These are phyloP conservation scores for Letharia lupina DNA, from an alignment of 495 filamentous ascomycete genomes.

Conservation along the genomic window DNA sequence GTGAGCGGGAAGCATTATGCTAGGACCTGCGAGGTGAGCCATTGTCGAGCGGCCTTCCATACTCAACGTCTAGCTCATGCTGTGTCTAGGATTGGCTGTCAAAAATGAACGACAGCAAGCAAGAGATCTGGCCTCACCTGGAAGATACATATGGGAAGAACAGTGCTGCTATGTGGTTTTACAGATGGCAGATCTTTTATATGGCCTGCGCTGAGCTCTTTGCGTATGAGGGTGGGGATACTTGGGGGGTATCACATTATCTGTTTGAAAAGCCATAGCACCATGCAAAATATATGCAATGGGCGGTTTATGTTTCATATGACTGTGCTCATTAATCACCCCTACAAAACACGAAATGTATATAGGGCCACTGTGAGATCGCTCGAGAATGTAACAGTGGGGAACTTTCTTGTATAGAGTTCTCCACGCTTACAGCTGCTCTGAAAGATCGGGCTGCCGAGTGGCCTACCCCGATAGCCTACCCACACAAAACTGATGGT, in stretches of 20 bases:
- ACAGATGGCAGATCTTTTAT: constrained; percentile 62
- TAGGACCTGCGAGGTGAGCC: constrained; percentile 52
- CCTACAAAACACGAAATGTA: not conserved
- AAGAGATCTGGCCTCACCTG: constrained; percentile 49
- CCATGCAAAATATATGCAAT: not conserved
- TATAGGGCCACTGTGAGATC: not conserved
- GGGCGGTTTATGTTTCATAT: not conserved
- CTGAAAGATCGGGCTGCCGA: not conserved
- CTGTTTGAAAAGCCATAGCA: constrained; percentile 46
- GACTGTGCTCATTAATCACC: not conserved
- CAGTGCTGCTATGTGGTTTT: constrained; percentile 48
- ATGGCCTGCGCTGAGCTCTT: constrained; percentile 61
- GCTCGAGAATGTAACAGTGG: not conserved
- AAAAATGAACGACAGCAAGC: constrained; percentile 45
- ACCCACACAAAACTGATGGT: not conserved
- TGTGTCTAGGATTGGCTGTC: constrained; percentile 48
- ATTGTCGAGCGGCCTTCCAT: not conserved
- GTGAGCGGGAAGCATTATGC: constrained; percentile 56
- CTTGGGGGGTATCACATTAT: constrained; percentile 55
- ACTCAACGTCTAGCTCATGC: constrained; percentile 1
- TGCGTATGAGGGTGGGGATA: constrained; percentile 50
- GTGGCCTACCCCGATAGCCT: not conserved
- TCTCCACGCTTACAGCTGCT: not conserved
- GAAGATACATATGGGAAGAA: constrained; percentile 52
- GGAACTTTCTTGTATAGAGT: not conserved